A percentile compares a stretch with the other conserved stretches of the same genome.
phyloP scores from a whole-genome alignment of 495 filamentous ascomycete species.

The Aspergillus biplanus region DNA sequence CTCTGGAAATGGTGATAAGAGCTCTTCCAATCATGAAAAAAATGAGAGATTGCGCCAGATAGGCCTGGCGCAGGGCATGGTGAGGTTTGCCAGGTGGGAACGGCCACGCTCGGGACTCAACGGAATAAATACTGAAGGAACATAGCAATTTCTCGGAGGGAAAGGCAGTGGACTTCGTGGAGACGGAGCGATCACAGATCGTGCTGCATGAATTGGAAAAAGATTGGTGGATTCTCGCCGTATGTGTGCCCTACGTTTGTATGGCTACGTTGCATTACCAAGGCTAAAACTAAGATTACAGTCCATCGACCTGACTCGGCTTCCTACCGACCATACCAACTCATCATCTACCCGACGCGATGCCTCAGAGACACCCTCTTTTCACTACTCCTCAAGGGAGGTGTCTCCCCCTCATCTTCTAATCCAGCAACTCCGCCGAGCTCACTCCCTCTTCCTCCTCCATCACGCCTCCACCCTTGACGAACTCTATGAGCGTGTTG shows the following conservation, averaged over 20 bases:
- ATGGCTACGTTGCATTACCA: conserved; percentile 16
- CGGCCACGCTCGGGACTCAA: conserved; percentile 18
- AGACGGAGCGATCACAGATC: conserved; percentile 85
- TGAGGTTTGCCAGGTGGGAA: conserved; percentile 78
- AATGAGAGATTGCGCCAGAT: conserved; percentile 90
- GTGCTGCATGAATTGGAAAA: conserved; percentile 82
- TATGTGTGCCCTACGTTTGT: conserved; percentile 41
- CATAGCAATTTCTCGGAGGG: conserved; percentile 76
- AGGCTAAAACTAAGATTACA: conserved; percentile 37
- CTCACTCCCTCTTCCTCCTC: conserved; percentile 82
- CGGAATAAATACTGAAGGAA: conserved; percentile 11
- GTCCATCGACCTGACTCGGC: conserved; percentile 76
- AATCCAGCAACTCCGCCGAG: conserved; percentile 77
- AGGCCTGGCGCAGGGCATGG: conserved; percentile 97
- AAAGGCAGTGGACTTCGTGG: conserved; percentile 77
- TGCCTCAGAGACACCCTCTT: conserved; percentile 26
- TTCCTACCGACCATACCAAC: conserved; percentile 34
- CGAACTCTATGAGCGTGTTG: conserved; percentile 65
- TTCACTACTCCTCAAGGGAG: conserved; percentile 86
- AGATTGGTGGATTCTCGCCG: conserved; percentile 95
- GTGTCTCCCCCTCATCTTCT: conserved; percentile 80
- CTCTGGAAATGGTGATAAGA: conserved; percentile 57
- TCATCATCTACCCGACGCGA: conserved; percentile 26
- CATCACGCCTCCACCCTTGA: conserved; percentile 77
- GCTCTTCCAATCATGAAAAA: conserved; percentile 58